phyloP scores from a whole-genome alignment of 805 yeast species.

The Pichia ethanolica region DNA sequence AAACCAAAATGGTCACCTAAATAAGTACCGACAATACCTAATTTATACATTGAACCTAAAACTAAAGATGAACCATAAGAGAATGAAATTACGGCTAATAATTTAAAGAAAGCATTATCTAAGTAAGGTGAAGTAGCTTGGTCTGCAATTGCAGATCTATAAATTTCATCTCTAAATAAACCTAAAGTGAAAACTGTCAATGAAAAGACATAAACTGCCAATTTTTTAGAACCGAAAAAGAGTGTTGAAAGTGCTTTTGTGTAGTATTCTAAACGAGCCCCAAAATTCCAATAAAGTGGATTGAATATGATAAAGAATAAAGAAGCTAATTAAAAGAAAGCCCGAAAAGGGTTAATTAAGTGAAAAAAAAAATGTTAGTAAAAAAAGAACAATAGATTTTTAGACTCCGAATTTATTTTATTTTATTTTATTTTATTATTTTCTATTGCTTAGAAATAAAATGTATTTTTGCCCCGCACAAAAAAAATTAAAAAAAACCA shows the following conservation, averaged over 20 bases:
- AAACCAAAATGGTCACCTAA: conserved; percentile 97
- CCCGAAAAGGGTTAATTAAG: neutral
- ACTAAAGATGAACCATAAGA: conserved; percentile 76
- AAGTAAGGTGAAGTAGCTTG: conserved; percentile 64
- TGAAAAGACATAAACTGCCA: conserved; percentile 85
- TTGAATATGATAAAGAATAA: conserved; percentile 74
- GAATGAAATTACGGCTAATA: conserved; percentile 48
- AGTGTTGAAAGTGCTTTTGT: conserved; percentile 69
- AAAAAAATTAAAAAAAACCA: too few species aligned
- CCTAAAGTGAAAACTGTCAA: conserved; percentile 80
- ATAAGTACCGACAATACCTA: conserved; percentile 95
- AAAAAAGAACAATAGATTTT: too few species aligned
- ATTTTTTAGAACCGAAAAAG: conserved; percentile 53
- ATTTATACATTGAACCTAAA: conserved; percentile 75
- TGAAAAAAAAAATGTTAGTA: too few species aligned
- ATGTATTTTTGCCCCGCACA: too few species aligned
- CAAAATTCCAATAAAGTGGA: conserved; percentile 93
- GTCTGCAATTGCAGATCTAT: conserved; percentile 58
- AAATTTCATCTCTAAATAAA: conserved; percentile 66
- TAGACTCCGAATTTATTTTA: too few species aligned
- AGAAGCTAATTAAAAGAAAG: conserved; percentile 30
- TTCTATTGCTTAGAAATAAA: too few species aligned
- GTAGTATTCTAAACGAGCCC: conserved; percentile 79
- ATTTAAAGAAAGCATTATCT: conserved; percentile 28
- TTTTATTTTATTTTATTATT: too few species aligned